Percentiles rank a stretch among this genome's conserved stretches.
Evolutionary conservation across 176 grass and related monocot species (phyloP).

Genomic region (Poa annua): DNA sequence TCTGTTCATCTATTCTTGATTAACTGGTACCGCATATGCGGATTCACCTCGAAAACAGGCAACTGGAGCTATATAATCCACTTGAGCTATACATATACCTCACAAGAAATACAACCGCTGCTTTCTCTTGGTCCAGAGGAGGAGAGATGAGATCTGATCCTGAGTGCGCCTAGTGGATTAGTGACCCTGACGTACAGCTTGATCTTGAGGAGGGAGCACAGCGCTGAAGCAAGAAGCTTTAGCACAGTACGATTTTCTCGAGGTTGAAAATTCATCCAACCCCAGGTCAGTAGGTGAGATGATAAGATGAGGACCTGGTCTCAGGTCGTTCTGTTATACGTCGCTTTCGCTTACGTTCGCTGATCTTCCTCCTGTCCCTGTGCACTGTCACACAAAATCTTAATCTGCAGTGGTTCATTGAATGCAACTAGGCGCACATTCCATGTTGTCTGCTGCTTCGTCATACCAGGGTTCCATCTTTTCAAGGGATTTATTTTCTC

Average conservation of each 20-base stretch:
- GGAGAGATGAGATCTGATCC: conserved; percentile 7
- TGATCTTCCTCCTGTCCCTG: not conserved
- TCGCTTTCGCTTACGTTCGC: conserved; percentile 22
- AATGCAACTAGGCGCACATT: not conserved
- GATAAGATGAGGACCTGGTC: conserved; percentile 16
- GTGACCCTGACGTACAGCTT: conserved; percentile 31
- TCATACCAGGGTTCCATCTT: not conserved
- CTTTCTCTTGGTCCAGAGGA: not conserved
- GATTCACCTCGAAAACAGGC: not conserved
- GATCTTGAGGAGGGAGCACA: conserved; percentile 36
- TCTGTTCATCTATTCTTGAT: too few species aligned
- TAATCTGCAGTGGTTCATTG: not conserved
- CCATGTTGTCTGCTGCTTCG: not conserved
- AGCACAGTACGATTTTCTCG: not conserved
- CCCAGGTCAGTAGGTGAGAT: conserved; percentile 28
- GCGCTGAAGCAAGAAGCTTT: not conserved
- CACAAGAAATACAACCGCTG: conserved; percentile 28
- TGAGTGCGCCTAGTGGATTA: conserved; percentile 47
- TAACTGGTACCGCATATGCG: not conserved
- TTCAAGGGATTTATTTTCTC: not conserved
- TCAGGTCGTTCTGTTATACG: conserved; percentile 4
- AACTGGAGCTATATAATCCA: conserved; percentile 23
- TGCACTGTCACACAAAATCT: not conserved
- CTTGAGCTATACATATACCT: not conserved
- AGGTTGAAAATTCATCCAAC: not conserved